Percentiles rank a stretch among this genome's conserved stretches.
Evolutionary conservation across 768 basidiomycete genomes (phyloP).

Genomic region (Stropharia rugosoannulata): DNA sequence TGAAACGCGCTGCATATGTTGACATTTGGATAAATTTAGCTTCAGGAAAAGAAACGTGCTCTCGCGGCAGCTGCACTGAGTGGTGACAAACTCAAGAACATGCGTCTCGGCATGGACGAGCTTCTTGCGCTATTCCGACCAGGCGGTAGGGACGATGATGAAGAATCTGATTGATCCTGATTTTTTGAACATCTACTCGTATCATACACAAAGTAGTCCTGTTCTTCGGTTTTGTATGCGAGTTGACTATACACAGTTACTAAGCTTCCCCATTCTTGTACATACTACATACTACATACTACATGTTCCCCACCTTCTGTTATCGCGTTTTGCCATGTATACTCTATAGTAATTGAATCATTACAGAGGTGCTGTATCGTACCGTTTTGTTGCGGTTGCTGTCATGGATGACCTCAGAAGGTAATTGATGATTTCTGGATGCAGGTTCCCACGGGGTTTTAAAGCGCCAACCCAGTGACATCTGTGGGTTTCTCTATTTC

Average conservation of each 20-base stretch:
- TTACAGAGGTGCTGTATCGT: too few relatives aligned
- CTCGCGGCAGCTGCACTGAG: constrained; percentile 82
- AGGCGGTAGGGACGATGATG: constrained; percentile 58
- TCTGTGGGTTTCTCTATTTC: background rate
- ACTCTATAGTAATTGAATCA: too few relatives aligned
- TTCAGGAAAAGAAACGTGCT: constrained; percentile 92
- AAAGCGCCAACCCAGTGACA: background rate
- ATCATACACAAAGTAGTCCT: background rate
- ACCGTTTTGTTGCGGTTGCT: too few relatives aligned
- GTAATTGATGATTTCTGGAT: background rate
- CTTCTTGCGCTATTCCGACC: constrained; percentile 77
- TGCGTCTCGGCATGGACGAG: constrained; percentile 83
- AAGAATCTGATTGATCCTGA: constrained; percentile 25
- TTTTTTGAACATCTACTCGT: background rate
- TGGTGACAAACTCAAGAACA: constrained; percentile 84
- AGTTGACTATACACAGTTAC: too few relatives aligned
- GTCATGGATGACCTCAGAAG: background rate
- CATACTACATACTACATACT: background rate
- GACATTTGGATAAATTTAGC: constrained; percentile 29
- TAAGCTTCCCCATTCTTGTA: background rate
- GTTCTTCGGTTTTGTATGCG: background rate
- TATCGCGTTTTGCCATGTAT: too few relatives aligned
- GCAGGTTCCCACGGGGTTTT: constrained; percentile 3
- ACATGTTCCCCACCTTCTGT: too few relatives aligned
- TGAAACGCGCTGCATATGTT: background rate